Evolutionary conservation across 192 early-diverging fungal genomes (phyloP), one percentile per base, ranked within the genome.

Genomic region (Thoreauomyces humboldtii): DNA sequence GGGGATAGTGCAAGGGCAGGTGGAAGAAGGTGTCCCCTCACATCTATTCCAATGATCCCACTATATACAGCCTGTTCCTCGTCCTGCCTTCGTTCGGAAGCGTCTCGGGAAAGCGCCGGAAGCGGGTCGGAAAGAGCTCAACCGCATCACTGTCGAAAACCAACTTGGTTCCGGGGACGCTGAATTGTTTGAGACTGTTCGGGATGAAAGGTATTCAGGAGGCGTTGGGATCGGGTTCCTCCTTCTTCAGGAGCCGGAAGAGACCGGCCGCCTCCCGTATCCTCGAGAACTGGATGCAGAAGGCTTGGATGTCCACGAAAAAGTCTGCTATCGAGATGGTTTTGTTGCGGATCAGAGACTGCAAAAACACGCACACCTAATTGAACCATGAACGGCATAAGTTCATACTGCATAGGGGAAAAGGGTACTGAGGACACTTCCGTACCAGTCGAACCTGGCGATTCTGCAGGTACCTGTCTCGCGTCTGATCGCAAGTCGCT

Each of bases 321-420:
- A 65, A 64, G n/a, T 70, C 67, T n/a, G 11, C 6, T 11, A 61
- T 55, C 9, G 61, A 15, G 6, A 63, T 58, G 7, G 62, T 63
- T 33, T 47, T 14, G 27, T 68, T 54, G 33, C 64, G 48, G 37
- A 73, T 28, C 21, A 77, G 56, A 7, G 67, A 65, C 34, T 73
- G 66, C 3, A 77, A 44, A 44, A 77, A 77, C 9, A 73, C 69
- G 61, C 75, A 77, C 15, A 75, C 73, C 73, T 74, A 19, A 51
- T 37, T n/a, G 14, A 15, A 12, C 27, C 7, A 59, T 22, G 25
- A 46, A 46, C 2, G 12, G 38, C 38, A 41, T 12, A 9, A 46
- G n/a, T 24, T 6, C 12, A 22, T 24, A 41, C n/a, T 41, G 38
- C 9, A 41, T 12, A 41, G 38, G 38, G n/a, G 11, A n/a, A n/a